These are phyloP conservation scores for Rubia yunnanensis DNA, from an alignment of 257 asterid species.

Conservation along the genomic window DNA sequence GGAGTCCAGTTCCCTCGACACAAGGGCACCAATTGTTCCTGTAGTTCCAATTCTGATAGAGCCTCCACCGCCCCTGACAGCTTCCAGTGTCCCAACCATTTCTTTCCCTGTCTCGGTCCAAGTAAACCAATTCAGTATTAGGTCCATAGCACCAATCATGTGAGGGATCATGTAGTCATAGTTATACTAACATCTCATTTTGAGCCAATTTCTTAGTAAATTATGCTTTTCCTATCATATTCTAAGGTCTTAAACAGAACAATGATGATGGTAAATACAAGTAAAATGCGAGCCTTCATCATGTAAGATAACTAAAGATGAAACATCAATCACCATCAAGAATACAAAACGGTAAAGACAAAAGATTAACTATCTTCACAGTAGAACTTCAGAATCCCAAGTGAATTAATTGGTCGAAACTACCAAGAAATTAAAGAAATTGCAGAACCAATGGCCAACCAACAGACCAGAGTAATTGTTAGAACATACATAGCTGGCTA, in stretches of 20 bases:
- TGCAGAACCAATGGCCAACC: constrained; percentile 12
- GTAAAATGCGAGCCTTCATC: neutral
- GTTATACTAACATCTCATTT: neutral
- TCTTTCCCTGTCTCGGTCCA: constrained; percentile 4
- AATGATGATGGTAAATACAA: neutral
- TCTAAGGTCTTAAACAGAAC: neutral
- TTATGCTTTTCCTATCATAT: neutral
- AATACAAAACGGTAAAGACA: neutral
- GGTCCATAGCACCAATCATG: neutral
- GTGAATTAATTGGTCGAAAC: neutral
- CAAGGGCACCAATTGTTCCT: constrained; percentile 69
- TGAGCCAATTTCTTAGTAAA: neutral
- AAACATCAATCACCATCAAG: neutral
- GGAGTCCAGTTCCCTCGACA: constrained; percentile 64
- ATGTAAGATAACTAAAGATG: neutral
- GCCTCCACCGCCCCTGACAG: constrained; percentile 70
- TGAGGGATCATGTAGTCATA: neutral
- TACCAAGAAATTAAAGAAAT: neutral
- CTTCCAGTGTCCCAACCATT: constrained; percentile 64
- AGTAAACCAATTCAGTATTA: neutral
- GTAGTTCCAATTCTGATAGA: constrained; percentile 72
- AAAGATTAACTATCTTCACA: neutral
- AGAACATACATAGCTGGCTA: constrained; percentile 12
- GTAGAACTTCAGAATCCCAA: too few relatives aligned
- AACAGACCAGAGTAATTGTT: neutral